These are phyloP conservation scores for Diplocarpon mali DNA, from an alignment of 2,329 filamentous ascomycete species.

Conservation along the genomic window DNA sequence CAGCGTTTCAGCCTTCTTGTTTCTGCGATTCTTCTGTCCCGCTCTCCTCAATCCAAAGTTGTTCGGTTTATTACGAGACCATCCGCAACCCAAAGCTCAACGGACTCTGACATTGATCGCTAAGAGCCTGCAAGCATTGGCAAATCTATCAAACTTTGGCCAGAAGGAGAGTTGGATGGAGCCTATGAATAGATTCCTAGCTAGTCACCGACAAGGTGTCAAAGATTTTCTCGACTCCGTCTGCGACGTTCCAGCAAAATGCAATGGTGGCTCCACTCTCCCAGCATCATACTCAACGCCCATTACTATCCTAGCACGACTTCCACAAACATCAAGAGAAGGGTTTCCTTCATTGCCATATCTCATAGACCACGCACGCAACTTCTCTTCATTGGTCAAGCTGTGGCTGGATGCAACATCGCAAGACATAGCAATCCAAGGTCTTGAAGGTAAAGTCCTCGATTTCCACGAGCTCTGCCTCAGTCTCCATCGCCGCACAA, in stretches of 20 bases:
- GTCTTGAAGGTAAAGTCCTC: constrained; percentile 23
- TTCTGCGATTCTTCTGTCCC: constrained; percentile 89
- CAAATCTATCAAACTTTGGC: constrained; percentile 83
- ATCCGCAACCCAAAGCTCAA: constrained; percentile 72
- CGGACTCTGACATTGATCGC: constrained; percentile 85
- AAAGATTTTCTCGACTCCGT: constrained; percentile 80
- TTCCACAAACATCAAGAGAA: constrained; percentile 72
- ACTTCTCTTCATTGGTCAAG: constrained; percentile 73
- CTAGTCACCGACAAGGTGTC: constrained; percentile 64
- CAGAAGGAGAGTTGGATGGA: constrained; percentile 99
- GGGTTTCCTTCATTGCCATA: constrained; percentile 91
- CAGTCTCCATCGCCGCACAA: constrained; percentile 23
- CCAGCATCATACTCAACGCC: constrained; percentile 88
- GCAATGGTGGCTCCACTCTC: constrained; percentile 44
- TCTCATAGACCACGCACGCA: constrained; percentile 78
- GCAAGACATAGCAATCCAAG: constrained; percentile 8
- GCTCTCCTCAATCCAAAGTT: constrained; percentile 94
- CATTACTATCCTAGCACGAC: constrained; percentile 73
- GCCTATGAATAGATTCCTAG: constrained; percentile 86
- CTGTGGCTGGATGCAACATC: constrained; percentile 56
- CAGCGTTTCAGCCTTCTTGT: constrained; percentile 88
- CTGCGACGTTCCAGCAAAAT: constrained; percentile 69
- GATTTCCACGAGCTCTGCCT: constrained; percentile 26
- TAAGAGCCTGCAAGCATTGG: constrained; percentile 82
- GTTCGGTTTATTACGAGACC: constrained; percentile 73